phyloP scores from a whole-genome alignment of 257 asterid species.

The Dorcoceras hygrometricum region DNA sequence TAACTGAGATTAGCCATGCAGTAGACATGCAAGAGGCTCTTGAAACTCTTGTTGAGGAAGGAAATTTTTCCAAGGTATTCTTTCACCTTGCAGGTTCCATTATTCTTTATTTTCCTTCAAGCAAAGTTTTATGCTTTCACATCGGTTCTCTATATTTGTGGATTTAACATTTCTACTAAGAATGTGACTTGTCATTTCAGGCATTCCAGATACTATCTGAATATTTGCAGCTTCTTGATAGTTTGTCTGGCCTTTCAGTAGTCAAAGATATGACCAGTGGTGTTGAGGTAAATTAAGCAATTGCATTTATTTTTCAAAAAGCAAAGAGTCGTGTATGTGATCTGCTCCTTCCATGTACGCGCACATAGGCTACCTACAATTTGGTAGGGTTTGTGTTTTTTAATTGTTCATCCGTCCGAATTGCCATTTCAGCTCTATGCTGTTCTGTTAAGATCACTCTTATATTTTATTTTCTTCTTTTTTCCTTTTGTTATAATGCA shows the following conservation, averaged over 20 bases:
- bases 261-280: conserved; percentile 93
- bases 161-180: conserved; percentile 27
- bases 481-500: conserved; percentile 33
- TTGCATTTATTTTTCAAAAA: conserved; percentile 11
- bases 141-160: conserved; percentile 11
- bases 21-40: conserved; percentile 75
- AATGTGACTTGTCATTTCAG: conserved; percentile 45
- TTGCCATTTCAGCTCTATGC: conserved; percentile 10
- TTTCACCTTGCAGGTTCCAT: conserved; percentile 22
- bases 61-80: conserved; percentile 80
- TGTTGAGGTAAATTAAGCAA: conserved; percentile 69
- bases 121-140: conserved; percentile 24
- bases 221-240: conserved; percentile 87
- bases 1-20: conserved; percentile 81
- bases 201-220: conserved; percentile 92
- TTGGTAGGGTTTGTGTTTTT: conserved; percentile 16
- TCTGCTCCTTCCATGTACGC: conserved; percentile 23
- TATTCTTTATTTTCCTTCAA: conserved; percentile 8
- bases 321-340: conserved; percentile 19
- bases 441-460: conserved; percentile 8
- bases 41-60: conserved; percentile 82
- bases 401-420: neutral
- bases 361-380: conserved; percentile 11
- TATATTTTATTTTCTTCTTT: neutral
- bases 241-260: conserved; percentile 75